Conservation (phyloP, 129 eudicot genomes). For the Artemisia annua region DNA sequence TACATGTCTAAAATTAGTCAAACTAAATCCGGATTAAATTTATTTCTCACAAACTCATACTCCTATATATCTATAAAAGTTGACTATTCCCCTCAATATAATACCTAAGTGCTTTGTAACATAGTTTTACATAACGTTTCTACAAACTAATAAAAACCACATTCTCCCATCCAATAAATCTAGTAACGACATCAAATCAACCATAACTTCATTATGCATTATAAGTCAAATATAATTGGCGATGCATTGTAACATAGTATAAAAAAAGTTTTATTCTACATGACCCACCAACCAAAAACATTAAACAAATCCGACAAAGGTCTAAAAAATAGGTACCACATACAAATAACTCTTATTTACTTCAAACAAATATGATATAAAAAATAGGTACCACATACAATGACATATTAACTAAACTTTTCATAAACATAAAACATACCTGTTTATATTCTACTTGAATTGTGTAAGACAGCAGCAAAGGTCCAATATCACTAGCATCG, state of each 20-base stretch:
- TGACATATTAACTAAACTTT: neutral
- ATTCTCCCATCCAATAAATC: no score
- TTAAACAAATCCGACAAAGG: neutral
- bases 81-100: no score
- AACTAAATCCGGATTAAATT: no score
- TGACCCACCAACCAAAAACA: conserved; percentile 6
- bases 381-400: neutral
- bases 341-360: neutral
- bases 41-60: no score
- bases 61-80: no score
- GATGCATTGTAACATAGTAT: neutral
- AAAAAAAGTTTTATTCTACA: neutral
- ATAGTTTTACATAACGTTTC: neutral
- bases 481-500: conserved; percentile 79
- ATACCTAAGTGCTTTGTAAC: no score
- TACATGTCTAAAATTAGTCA: no score
- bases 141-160: neutral
- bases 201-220: neutral
- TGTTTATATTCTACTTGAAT: conserved; percentile 87
- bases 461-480: conserved; percentile 84
- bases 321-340: neutral
- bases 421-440: conserved; percentile 35
- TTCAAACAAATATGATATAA: neutral
- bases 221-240: neutral
- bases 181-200: no score